phyloP scores from a whole-genome alignment of 2,329 filamentous ascomycete species.

The Alternaria tenuissima region DNA sequence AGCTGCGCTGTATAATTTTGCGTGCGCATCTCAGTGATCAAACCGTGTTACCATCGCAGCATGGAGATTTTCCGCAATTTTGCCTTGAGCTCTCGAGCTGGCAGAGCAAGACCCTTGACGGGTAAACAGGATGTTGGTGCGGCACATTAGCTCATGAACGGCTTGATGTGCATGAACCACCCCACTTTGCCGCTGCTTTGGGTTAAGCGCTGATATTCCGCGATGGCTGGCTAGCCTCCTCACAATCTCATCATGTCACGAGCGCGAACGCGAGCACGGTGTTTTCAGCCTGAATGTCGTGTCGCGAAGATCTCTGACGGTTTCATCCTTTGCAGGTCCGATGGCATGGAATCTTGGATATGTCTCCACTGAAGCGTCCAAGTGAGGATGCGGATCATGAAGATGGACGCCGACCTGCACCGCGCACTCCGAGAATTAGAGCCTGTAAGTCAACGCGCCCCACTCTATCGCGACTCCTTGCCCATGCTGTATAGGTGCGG shows the following conservation, averaged over 20 bases:
- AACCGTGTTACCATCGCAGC: neutral
- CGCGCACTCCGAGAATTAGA: conserved; percentile 36
- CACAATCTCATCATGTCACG: conserved; percentile 11
- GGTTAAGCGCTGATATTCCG: neutral
- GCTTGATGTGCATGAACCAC: neutral
- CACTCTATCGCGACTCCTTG: neutral
- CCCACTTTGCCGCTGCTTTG: neutral
- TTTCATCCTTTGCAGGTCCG: conserved; percentile 13
- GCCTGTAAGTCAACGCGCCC: conserved; percentile 31
- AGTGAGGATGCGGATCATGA: conserved; percentile 41
- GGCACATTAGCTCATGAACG: neutral
- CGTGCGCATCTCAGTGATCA: neutral
- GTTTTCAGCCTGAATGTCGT: neutral
- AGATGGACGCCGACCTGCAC: conserved; percentile 38
- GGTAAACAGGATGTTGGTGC: neutral
- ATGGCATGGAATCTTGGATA: conserved; percentile 72
- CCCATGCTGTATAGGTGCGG: conserved; percentile 32
- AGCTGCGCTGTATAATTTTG: neutral
- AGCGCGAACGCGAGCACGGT: conserved; percentile 1
- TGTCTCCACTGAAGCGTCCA: conserved; percentile 59
- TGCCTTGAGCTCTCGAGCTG: neutral
- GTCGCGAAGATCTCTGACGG: conserved; percentile 19
- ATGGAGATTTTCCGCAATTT: neutral
- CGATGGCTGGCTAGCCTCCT: conserved; percentile 7
- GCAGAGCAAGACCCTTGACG: neutral